A percentile compares a stretch with the other conserved stretches of the same genome.
Conservation (phyloP, 2,329 filamentous ascomycete species). For the Atkinsonella texensis region DNA sequence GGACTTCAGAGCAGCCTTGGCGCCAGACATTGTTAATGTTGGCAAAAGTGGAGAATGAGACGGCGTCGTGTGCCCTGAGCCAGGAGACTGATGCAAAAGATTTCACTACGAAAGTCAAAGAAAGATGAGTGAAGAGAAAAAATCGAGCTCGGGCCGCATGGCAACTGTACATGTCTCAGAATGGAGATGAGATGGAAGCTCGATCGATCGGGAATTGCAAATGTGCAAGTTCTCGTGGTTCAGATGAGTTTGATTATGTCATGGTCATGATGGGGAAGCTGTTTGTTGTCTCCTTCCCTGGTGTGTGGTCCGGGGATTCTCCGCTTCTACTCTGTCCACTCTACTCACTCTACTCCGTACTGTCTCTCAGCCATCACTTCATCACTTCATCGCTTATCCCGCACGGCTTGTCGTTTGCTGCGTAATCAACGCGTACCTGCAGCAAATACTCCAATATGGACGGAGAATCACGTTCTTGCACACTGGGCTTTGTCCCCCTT, state of each 20-base stretch:
- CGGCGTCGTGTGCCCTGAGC: not conserved
- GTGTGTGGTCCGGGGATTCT: not conserved
- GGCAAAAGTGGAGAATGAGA: not conserved
- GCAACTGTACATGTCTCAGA: not conserved
- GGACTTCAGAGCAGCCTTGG: conserved; percentile 69
- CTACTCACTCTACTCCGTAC: too few relatives aligned
- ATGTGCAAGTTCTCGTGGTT: not conserved
- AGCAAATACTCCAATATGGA: too few relatives aligned
- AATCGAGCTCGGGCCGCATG: not conserved
- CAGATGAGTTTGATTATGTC: not conserved
- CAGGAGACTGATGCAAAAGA: not conserved
- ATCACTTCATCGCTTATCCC: too few relatives aligned
- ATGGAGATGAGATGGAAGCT: not conserved
- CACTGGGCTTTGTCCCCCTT: too few relatives aligned
- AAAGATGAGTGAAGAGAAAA: not conserved
- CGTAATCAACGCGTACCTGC: too few relatives aligned
- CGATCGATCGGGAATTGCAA: not conserved
- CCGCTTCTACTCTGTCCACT: not conserved
- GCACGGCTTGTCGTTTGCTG: too few relatives aligned
- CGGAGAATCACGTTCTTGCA: too few relatives aligned
- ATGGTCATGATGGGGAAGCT: not conserved
- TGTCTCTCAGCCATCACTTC: too few relatives aligned
- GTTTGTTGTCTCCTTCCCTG: not conserved
- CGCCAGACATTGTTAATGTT: conserved; percentile 30
- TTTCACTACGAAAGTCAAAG: not conserved